Evolutionary conservation across 1,284 basidiomycete species (phyloP), one percentile per base, ranked within the genome.

Genomic region (Peniophora sp.): DNA sequence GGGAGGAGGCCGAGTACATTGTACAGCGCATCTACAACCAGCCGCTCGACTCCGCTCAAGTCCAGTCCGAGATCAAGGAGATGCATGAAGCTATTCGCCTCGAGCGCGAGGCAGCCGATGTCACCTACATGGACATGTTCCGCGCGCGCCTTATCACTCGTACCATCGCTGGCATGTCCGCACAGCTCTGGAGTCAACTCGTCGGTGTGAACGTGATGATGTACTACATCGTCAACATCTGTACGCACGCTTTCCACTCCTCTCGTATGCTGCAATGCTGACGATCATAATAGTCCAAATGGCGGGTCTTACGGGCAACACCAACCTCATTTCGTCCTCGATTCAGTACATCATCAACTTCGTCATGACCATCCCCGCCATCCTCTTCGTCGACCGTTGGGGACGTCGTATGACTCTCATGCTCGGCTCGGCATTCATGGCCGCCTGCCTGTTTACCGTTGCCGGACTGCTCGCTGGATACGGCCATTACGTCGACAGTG

Each of bases 161-260:
- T 55, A 81, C 84, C 14, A 61, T 73, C 51, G 69, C 84, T 5
- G 83, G 81, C 27, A 73, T 70, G 56, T 68, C 69, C 14, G 62
- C 84, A 24, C 83, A 85, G 59, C 78, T 79, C 73, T 85, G 81
- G 83, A 78, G 76, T 54, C 82, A 83, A 56, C 65, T 83, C 11
- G 72, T 70, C 15, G 81, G 81, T 48, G 79, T 79, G 78, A 79
- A 79, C 57, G 72, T 79, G 20, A 48, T 48, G 47, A 48, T 48
- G 47, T 48, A 48, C 47, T 48, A 48, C 47, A 48, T 48, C 36
- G 47, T 48, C 35, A 23, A 48, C 20, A 36, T 75, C 69, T 41
- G 27, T 32, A 6, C 27, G 27, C 12, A 6, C 6, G 6, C 27
- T 12, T 32, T 32, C n/a, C n/a, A n/a, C 27, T 32, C 27, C 27